phyloP scores from a whole-genome alignment of 2,329 filamentous ascomycete genomes.

The Exophiala lecanii-corni region DNA sequence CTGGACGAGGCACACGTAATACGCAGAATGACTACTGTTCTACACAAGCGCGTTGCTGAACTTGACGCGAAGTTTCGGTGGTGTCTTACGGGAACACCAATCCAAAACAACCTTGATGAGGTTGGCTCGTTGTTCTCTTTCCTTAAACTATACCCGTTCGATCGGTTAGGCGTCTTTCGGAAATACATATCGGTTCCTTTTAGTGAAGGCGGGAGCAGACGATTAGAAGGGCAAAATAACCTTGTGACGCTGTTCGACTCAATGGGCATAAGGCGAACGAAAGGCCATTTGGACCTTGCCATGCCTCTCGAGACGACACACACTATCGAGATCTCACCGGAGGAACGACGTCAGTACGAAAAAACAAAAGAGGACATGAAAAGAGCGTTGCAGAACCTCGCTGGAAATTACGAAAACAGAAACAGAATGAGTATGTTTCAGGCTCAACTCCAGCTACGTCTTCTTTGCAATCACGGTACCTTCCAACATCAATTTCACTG shows the following conservation, averaged over 20 bases:
- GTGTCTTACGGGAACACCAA: constrained; percentile 52
- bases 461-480: constrained; percentile 50
- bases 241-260: constrained; percentile 33
- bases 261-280: constrained; percentile 27
- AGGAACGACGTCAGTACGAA: constrained; percentile 33
- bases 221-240: constrained; percentile 22
- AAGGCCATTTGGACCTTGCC: constrained; percentile 26
- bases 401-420: constrained; percentile 32
- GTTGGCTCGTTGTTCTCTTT: constrained; percentile 50
- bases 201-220: constrained; percentile 27
- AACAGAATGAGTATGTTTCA: constrained; percentile 45
- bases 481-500: constrained; percentile 45
- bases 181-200: constrained; percentile 43
- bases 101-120: constrained; percentile 52
- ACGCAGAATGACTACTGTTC: constrained; percentile 43
- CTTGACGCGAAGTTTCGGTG: constrained; percentile 46
- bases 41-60: constrained; percentile 40
- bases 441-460: constrained; percentile 42
- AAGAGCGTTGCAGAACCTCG: constrained; percentile 37
- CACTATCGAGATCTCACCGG: constrained; percentile 32
- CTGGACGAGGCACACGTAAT: constrained; percentile 52
- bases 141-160: constrained; percentile 41
- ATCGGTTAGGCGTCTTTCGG: constrained; percentile 39
- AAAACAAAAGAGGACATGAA: constrained; percentile 36
- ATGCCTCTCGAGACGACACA: constrained; percentile 26